Conservation (phyloP, 805 yeast species). For the Candida chauliodis region DNA sequence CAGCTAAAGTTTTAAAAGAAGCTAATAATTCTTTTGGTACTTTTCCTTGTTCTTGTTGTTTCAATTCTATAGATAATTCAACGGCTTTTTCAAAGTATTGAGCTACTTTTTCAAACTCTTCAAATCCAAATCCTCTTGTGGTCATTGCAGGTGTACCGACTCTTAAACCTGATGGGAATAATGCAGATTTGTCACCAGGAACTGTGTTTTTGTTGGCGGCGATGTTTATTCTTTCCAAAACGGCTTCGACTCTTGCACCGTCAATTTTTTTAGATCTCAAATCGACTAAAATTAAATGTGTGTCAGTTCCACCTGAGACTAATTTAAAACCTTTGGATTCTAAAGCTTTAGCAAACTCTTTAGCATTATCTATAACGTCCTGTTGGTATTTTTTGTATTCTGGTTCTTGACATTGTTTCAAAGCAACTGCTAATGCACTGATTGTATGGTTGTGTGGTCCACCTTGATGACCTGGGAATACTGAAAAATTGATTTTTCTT, state of each 20-base stretch:
- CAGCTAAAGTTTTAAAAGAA: constrained; percentile 75
- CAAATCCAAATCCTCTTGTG: constrained; percentile 90
- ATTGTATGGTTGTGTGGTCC: constrained; percentile 99
- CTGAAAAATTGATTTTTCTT: constrained; percentile 93
- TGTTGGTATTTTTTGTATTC: constrained; percentile 89
- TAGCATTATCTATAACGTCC: constrained; percentile 86
- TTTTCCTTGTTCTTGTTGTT: constrained; percentile 59
- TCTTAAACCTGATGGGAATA: constrained; percentile 96
- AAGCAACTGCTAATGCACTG: constrained; percentile 94
- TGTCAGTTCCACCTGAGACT: constrained; percentile 94
- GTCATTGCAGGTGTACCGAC: constrained; percentile 99
- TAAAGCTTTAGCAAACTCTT: constrained; percentile 74
- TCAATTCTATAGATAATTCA: constrained; percentile 56
- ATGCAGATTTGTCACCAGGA: constrained; percentile 96
- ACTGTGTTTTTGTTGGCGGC: constrained; percentile 97
- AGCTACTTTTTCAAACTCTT: constrained; percentile 78
- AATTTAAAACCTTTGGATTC: constrained; percentile 69
- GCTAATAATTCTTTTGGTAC: constrained; percentile 93
- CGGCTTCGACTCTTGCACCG: constrained; percentile 96
- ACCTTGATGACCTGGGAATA: constrained; percentile 99
- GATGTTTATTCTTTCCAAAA: constrained; percentile 89
- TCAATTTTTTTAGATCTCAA: constrained; percentile 87
- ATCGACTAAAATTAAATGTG: constrained; percentile 91
- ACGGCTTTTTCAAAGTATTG: constrained; percentile 79
- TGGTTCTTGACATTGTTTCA: constrained; percentile 88